Evolutionary conservation across 1,284 basidiomycete species (phyloP), one percentile per base, ranked within the genome.

Genomic region (Ganoderma boninense): DNA sequence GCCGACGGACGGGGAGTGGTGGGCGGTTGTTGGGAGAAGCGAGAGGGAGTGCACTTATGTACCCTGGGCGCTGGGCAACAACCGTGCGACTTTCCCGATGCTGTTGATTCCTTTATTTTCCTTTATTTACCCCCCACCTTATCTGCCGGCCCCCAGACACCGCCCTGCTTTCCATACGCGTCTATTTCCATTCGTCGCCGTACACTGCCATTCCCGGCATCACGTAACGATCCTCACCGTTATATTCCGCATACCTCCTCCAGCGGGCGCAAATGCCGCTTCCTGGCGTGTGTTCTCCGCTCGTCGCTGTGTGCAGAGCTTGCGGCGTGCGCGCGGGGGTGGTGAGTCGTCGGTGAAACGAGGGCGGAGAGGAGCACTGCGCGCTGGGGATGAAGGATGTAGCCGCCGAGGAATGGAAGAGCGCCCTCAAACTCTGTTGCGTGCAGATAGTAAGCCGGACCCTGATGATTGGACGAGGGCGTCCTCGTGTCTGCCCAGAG

Each of bases 61-160:
- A 80, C 76, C 73, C 79, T 76, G 79, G 78, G 78, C 79, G 79
- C 78, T 72, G 76, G 74, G 70, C 74, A 69, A 65, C 56, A 64
- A 66, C 79, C 78, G 79, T 69, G 77, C 77, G 54, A 74, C 65
- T 73, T 73, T 69, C 67, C 56, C 38, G 67, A 71, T 68, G 71
- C 70, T 74, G 71, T 71, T 74, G 72, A 75, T 66, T 69, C 59
- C 69, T 70, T 70, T 72, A 72, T 70, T 71, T 72, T 72, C 69
- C 63, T 62, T 67, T 69, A 68, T 71, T 74, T 71, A 64, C 65
- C 69, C 20, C 66, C 18, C 38, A 62, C 65, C 72, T 73, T 74
- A 71, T 71, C 70, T 4, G 8, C 49, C 23, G 67, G 69, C 49
- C 76, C 74, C 74, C 71, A 29, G 66, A 29, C 67, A 71, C 68